phyloP scores from a whole-genome alignment of 2,329 filamentous ascomycete species.

The Passalora sequoiae region DNA sequence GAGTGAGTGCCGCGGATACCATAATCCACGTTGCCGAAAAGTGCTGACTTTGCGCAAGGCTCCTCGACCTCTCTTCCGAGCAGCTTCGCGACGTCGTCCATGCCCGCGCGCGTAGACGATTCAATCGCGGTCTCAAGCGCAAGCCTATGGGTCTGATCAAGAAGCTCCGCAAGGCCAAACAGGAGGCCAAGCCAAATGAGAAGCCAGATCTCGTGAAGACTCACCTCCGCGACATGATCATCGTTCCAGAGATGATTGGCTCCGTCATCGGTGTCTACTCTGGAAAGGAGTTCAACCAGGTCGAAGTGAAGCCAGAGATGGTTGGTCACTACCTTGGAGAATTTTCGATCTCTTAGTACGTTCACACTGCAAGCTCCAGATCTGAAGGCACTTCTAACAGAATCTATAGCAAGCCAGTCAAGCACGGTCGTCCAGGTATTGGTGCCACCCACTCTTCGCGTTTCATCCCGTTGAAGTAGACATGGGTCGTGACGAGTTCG shows the following conservation, averaged over 20 bases:
- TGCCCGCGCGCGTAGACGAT: constrained; percentile 94
- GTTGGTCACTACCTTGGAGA: constrained; percentile 98
- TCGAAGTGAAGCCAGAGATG: constrained; percentile 99
- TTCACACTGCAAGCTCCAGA: constrained; percentile 33
- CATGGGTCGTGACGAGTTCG: constrained; percentile 5
- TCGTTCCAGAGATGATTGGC: constrained; percentile 99
- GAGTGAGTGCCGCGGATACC: constrained; percentile 62
- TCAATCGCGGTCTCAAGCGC: constrained; percentile 99
- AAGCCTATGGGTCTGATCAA: constrained; percentile 99
- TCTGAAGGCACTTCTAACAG: constrained; percentile 45
- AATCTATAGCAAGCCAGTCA: constrained; percentile 83
- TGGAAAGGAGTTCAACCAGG: constrained; percentile 99
- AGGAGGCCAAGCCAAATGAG: constrained; percentile 98
- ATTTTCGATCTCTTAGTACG: constrained; percentile 99
- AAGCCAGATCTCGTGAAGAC: constrained; percentile 99
- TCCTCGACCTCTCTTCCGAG: constrained; percentile 97
- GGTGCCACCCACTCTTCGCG: constrained; percentile 99
- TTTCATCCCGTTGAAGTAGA: constrained; percentile 99
- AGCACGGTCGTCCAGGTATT: constrained; percentile 99
- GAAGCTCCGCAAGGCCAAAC: constrained; percentile 99
- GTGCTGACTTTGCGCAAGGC: constrained; percentile 51
- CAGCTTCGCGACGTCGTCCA: constrained; percentile 99
- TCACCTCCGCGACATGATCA: constrained; percentile 99
- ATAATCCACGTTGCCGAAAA: constrained; percentile 4
- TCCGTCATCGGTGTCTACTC: constrained; percentile 99